Percentiles rank a stretch among this genome's conserved stretches.
These are phyloP conservation scores for Dimargaris cristalligena DNA, from an alignment of 192 early-diverging fungal genomes.

Conservation along the genomic window DNA sequence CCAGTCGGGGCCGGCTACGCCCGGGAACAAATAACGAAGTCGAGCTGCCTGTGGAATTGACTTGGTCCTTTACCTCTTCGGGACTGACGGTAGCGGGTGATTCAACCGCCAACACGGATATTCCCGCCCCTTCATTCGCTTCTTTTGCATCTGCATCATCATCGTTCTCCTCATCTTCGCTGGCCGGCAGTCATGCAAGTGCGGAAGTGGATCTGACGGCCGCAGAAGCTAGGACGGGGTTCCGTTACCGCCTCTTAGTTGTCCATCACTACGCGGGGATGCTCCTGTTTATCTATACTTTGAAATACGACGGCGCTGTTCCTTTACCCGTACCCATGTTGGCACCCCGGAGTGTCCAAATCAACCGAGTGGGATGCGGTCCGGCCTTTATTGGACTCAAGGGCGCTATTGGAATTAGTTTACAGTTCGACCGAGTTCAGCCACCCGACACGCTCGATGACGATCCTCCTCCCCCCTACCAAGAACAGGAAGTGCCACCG, in stretches of 20 bases:
- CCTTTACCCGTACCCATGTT: not conserved
- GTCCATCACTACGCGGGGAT: not conserved
- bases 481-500: too few relatives aligned
- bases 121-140: not conserved
- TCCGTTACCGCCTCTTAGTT: not conserved
- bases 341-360: not conserved
- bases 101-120: not conserved
- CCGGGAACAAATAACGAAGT: not conserved
- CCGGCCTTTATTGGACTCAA: constrained; percentile 5
- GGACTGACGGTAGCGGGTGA: not conserved
- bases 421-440: not conserved
- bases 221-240: too few relatives aligned
- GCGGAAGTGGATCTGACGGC: too few relatives aligned
- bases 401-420: constrained; percentile 5
- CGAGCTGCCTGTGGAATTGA: not conserved
- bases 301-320: not conserved
- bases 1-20: not conserved
- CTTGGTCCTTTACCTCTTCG: not conserved
- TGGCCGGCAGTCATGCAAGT: too few relatives aligned
- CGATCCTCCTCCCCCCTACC: too few relatives aligned
- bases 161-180: too few relatives aligned
- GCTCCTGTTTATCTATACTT: constrained; percentile 6
- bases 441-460: not conserved
- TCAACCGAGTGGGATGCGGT: constrained; percentile 1
- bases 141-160: not conserved